These are phyloP conservation scores for Physaria fendleri DNA, from an alignment of 345 rosid species.

Conservation along the genomic window DNA sequence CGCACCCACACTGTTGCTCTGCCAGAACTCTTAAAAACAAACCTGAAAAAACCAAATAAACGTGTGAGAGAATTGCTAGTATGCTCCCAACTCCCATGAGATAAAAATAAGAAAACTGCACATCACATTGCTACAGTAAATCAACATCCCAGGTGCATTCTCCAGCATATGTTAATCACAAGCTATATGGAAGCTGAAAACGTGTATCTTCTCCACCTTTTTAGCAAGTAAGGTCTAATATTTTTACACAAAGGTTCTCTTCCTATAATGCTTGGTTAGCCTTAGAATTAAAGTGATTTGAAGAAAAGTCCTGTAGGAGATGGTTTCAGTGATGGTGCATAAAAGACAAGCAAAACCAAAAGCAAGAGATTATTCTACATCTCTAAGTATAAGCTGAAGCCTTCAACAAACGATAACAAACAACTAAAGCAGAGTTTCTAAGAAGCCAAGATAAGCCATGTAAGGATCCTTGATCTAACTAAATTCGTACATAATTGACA, in stretches of 20 bases:
- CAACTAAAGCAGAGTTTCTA: too few relatives aligned
- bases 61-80: neutral
- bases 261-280: neutral
- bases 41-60: slow-evolving; percentile 36
- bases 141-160: neutral
- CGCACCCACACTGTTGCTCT: slow-evolving; percentile 66
- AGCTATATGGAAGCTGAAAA: neutral
- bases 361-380: too few relatives aligned
- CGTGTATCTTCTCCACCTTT: neutral
- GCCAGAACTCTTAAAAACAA: slow-evolving; percentile 61
- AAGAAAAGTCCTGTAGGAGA: neutral
- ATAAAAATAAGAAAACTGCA: neutral
- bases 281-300: neutral
- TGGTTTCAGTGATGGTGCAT: neutral
- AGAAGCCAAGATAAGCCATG: neutral
- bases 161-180: neutral
- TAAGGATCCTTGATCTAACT: neutral
- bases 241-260: neutral
- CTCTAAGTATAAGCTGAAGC: slow-evolving; percentile 1
- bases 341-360: neutral
- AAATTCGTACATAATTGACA: neutral
- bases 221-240: neutral
- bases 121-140: too few relatives aligned
- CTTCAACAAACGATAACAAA: neutral
- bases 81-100: neutral